These are phyloP conservation scores for Vitis hybrid DNA, from an alignment of 177 flowering plant genomes.

Conservation along the genomic window DNA sequence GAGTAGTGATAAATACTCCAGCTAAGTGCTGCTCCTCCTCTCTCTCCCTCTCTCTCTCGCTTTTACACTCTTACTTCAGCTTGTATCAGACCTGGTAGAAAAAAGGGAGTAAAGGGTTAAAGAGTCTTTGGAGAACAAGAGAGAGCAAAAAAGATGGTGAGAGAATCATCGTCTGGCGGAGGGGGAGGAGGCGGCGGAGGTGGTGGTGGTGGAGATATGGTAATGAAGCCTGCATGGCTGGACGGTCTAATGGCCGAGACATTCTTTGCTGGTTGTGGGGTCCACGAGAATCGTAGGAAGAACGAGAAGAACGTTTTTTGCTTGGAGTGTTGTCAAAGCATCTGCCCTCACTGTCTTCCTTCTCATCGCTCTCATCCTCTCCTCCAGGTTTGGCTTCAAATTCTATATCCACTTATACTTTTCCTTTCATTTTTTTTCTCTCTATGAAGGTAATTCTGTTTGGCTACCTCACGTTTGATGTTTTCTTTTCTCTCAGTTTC, in stretches of 20 bases:
- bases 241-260: slow-evolving; percentile 42
- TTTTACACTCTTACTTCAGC: no score
- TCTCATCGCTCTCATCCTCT: slow-evolving; percentile 54
- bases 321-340: slow-evolving; percentile 48
- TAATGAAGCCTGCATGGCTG: slow-evolving; percentile 60
- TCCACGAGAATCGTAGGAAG: slow-evolving; percentile 45
- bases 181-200: slow-evolving; percentile 3
- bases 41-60: no score
- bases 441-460: no score
- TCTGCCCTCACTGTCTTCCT: slow-evolving; percentile 69
- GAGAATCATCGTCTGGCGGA: neutral
- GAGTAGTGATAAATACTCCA: no score
- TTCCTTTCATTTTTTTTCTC: neutral
- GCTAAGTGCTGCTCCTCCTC: no score
- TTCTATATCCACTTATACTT: neutral
- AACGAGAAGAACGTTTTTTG: slow-evolving; percentile 68
- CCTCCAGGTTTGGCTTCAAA: slow-evolving; percentile 34
- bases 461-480: no score
- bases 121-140: neutral
- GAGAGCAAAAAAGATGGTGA: slow-evolving; percentile 3
- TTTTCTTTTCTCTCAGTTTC: no score
- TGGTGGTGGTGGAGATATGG: slow-evolving; percentile 12
- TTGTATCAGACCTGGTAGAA: no score
- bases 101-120: no score
- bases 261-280: slow-evolving; percentile 50